A percentile compares a stretch with the other conserved stretches of the same genome.
phyloP scores from a whole-genome alignment of 2,329 filamentous ascomycete genomes.

The Epichloe uncinata region DNA sequence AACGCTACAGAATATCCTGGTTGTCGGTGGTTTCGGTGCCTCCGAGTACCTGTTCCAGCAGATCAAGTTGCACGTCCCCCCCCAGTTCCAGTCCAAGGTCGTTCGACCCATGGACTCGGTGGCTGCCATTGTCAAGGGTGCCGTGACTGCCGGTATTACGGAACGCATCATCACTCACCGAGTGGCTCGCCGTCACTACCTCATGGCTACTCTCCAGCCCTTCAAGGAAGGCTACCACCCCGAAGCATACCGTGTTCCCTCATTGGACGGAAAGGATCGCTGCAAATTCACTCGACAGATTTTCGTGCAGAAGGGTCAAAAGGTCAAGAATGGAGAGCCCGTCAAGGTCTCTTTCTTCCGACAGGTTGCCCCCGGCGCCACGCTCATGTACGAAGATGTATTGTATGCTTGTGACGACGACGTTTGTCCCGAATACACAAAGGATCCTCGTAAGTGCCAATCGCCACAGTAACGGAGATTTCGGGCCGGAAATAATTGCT shows the following conservation, averaged over 20 bases:
- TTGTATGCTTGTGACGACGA: constrained; percentile 96
- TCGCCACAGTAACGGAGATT: too few species aligned
- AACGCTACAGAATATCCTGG: constrained; percentile 85
- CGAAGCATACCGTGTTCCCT: constrained; percentile 93
- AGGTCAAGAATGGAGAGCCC: constrained; percentile 97
- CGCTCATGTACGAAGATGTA: constrained; percentile 98
- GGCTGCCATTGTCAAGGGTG: constrained; percentile 95
- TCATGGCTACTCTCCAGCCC: constrained; percentile 96
- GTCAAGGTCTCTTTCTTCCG: constrained; percentile 98
- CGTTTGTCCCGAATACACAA: constrained; percentile 95
- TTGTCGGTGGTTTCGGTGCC: constrained; percentile 95
- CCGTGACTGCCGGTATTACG: constrained; percentile 93
- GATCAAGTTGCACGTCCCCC: constrained; percentile 95
- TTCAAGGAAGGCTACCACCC: constrained; percentile 99
- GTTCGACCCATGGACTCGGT: constrained; percentile 98
- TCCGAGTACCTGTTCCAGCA: constrained; percentile 99
- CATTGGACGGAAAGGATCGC: constrained; percentile 88
- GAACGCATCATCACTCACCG: constrained; percentile 94
- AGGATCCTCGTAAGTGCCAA: constrained; percentile 80
- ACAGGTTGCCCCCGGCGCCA: constrained; percentile 91
- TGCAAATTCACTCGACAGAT: constrained; percentile 99
- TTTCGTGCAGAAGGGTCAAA: constrained; percentile 95
- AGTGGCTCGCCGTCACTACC: constrained; percentile 92
- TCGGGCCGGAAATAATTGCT: constrained; percentile 8
- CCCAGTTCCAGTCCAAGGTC: constrained; percentile 96